These are phyloP conservation scores for Leccinum pachyderme DNA, from an alignment of 1,284 basidiomycete species.

Conservation along the genomic window DNA sequence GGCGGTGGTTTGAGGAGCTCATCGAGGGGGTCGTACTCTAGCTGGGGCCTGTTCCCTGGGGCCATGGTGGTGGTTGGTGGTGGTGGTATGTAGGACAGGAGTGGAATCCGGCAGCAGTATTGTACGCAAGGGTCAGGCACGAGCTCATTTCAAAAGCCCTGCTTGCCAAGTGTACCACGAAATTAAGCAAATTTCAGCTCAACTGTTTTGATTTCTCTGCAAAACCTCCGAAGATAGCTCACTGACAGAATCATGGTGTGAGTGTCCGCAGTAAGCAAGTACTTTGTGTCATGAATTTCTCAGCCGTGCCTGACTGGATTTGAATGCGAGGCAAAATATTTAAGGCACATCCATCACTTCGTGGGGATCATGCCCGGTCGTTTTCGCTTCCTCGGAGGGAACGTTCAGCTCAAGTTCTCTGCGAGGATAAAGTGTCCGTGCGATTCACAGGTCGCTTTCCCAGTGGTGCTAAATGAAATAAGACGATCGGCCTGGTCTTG, in stretches of 20 bases:
- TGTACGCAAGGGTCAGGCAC: conserved; percentile 21
- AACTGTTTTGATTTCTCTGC: neutral
- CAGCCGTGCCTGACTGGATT: conserved; percentile 15
- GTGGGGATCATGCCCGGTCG: conserved; percentile 2
- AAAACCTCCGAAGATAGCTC: neutral
- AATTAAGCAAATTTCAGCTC: neutral
- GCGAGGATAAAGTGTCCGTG: neutral
- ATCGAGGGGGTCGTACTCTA: conserved; percentile 58
- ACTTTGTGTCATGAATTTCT: conserved; percentile 3
- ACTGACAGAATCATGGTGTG: neutral
- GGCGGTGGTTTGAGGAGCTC: conserved; percentile 57
- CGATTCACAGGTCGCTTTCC: no score
- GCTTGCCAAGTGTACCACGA: neutral
- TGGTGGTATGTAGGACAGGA: conserved; percentile 5
- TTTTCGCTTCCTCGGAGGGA: conserved; percentile 9
- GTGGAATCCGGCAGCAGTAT: conserved; percentile 9
- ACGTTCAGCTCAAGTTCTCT: neutral
- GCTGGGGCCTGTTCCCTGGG: conserved; percentile 10
- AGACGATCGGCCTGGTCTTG: no score
- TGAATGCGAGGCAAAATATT: conserved; percentile 6
- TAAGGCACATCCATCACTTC: conserved; percentile 18
- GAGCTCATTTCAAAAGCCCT: conserved; percentile 17
- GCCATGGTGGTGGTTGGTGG: conserved; percentile 27
- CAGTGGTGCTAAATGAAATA: no score
- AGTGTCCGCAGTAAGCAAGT: neutral